Base-by-base conservation (phyloP, 2,329 filamentous ascomycete genomes). In the Colletotrichum magnum region DNA sequence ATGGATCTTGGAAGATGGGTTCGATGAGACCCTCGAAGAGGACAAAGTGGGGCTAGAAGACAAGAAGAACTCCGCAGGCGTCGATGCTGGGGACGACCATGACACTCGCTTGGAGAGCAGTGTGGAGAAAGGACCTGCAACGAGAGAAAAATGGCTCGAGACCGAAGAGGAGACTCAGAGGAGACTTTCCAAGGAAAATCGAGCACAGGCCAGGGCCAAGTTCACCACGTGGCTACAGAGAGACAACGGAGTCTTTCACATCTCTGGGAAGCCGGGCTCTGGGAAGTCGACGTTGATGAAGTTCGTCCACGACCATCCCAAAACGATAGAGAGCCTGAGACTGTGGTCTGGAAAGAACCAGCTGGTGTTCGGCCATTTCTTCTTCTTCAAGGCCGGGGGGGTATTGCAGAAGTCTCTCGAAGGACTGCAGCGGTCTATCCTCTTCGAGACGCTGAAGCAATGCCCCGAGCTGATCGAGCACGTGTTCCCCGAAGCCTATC, bases 261-360 rank as follows among this genome's bases (percentile, higher is more conserved):
- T 48, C 18, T 48, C 50, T 7, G 70, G 70, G 10, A 72, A 72
- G 18, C 47, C 63, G 4, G 63, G 63, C 4, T 59, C 63, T 0
- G 63, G 63, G 1, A 66, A 66, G 39, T 66, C 70, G 1, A 66
- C 70, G 7, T 48, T 72, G 6, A 71, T 72, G 68, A 72, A 72
- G 39, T 65, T 68, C 16, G 6, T 72, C 3, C 18, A 32, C 3
- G 45, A 28, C 3, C 47, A 60, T 7, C 3, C 7, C 1, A 13
- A n/a, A 6, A 66, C 7, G n/a, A 32, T 32, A 1, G 2, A 7
- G 6, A 32, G 43, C 1, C 47, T 69, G 1, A 15, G 39, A 10
- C 3, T 9, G 5, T 72, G 70, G 70, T 58, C 70, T 15, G 67
- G 70, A 5, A n/a, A 50, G 0, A 12, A 57, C 13, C 43, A 26